A percentile compares a stretch with the other conserved stretches of the same genome.
These are phyloP conservation scores for Boletellus sp. DNA, from an alignment of 768 basidiomycete species.

Conservation along the genomic window DNA sequence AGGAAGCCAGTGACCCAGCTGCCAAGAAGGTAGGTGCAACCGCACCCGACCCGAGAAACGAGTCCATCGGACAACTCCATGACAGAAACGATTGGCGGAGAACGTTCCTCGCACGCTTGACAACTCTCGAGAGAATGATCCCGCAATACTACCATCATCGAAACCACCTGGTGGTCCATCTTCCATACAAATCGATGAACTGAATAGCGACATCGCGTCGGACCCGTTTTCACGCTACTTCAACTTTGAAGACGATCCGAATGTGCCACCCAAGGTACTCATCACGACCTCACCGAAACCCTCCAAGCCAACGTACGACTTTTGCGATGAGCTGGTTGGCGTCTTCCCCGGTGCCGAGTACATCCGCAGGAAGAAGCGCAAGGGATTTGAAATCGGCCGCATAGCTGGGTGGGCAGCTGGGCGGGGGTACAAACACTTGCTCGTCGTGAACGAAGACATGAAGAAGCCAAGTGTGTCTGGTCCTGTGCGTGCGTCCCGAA, in stretches of 20 bases:
- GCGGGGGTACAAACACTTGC: slow-evolving; percentile 81
- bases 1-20: slow-evolving; percentile 70
- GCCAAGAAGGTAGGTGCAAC: slow-evolving; percentile 62
- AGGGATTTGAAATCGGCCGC: slow-evolving; percentile 85
- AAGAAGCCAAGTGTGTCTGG: slow-evolving; percentile 80
- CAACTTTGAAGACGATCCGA: slow-evolving; percentile 60
- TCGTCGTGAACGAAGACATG: slow-evolving; percentile 94
- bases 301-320: slow-evolving; percentile 84
- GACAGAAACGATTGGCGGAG: slow-evolving; percentile 77
- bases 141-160: slow-evolving; percentile 36
- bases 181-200: slow-evolving; percentile 49
- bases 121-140: slow-evolving; percentile 85
- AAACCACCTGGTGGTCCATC: slow-evolving; percentile 29
- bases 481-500: background rate
- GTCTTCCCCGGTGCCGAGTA: slow-evolving; percentile 93
- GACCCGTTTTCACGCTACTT: slow-evolving; percentile 82
- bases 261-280: slow-evolving; percentile 78
- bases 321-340: slow-evolving; percentile 87
- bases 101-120: slow-evolving; percentile 92
- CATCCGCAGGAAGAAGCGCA: slow-evolving; percentile 79
- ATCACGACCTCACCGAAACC: slow-evolving; percentile 89
- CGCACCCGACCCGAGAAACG: background rate
- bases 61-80: background rate
- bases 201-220: slow-evolving; percentile 62
- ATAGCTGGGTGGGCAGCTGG: slow-evolving; percentile 93